These are phyloP conservation scores for Quercus alba DNA, from an alignment of 306 rosid species.

Conservation along the genomic window DNA sequence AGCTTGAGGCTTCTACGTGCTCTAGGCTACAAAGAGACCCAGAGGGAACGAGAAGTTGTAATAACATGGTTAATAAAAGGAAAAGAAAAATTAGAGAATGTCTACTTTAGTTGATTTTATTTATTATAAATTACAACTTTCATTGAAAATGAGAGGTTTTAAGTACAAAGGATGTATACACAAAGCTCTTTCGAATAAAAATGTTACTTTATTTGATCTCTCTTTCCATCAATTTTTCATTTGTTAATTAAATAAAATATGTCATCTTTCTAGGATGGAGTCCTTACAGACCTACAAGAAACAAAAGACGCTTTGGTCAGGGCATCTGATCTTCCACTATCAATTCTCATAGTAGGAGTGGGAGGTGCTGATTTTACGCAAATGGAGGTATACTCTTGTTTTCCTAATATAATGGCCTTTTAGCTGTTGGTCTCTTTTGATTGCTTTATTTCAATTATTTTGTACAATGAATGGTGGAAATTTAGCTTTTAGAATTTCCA, in stretches of 20 bases:
- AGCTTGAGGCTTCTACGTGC: too few relatives aligned
- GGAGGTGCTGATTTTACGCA: slow-evolving; percentile 71
- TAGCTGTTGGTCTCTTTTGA: not conserved
- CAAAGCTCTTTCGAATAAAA: not conserved
- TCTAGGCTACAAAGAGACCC: too few relatives aligned
- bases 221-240: not conserved
- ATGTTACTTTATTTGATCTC: not conserved
- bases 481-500: not conserved
- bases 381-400: slow-evolving; percentile 61
- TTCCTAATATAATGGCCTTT: not conserved
- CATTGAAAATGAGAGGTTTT: too few relatives aligned
- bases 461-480: not conserved
- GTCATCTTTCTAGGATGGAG: slow-evolving; percentile 62
- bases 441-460: not conserved
- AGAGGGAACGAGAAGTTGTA: too few relatives aligned
- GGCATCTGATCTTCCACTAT: slow-evolving; percentile 86
- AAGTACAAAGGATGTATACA: too few relatives aligned
- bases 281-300: slow-evolving; percentile 85
- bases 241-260: not conserved
- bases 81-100: too few relatives aligned
- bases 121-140: too few relatives aligned
- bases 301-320: slow-evolving; percentile 70
- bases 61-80: too few relatives aligned
- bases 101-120: too few relatives aligned
- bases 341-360: slow-evolving; percentile 85